phyloP scores from a whole-genome alignment of 129 eudicot genomes.

The Chrysanthemum lavandulifolium region DNA sequence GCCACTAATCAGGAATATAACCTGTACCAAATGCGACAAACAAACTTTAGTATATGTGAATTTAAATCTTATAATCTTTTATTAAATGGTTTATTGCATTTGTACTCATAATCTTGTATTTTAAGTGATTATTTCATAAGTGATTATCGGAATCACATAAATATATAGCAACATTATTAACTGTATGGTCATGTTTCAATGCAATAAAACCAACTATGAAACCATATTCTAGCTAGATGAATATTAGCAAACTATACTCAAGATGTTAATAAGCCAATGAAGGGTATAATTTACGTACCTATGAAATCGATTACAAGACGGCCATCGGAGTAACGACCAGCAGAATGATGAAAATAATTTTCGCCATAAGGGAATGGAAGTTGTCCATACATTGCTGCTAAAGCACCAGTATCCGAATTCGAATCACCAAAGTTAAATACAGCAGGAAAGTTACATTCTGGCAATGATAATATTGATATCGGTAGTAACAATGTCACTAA shows the following conservation, averaged over 20 bases:
- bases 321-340: constrained; percentile 51
- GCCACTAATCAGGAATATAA: not conserved
- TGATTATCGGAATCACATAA: too few relatives aligned
- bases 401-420: constrained; percentile 62
- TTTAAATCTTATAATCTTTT: not conserved
- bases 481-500: constrained; percentile 27
- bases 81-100: too few relatives aligned
- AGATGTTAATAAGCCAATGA: not conserved
- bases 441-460: constrained; percentile 41
- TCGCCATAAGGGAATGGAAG: constrained; percentile 24
- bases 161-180: too few relatives aligned
- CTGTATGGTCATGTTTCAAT: too few relatives aligned
- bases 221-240: not conserved
- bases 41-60: not conserved
- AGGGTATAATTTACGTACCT: constrained; percentile 22
- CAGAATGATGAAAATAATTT: constrained; percentile 8
- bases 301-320: constrained; percentile 56
- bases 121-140: too few relatives aligned
- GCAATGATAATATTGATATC: constrained; percentile 8
- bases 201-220: not conserved
- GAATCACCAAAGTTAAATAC: constrained; percentile 62
- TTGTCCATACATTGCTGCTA: constrained; percentile 41
- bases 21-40: constrained; percentile 6
- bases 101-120: not conserved
- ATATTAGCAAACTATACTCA: not conserved